Base-by-base conservation (phyloP, 1,284 basidiomycete genomes). In the Cystobasidium pallidum region DNA sequence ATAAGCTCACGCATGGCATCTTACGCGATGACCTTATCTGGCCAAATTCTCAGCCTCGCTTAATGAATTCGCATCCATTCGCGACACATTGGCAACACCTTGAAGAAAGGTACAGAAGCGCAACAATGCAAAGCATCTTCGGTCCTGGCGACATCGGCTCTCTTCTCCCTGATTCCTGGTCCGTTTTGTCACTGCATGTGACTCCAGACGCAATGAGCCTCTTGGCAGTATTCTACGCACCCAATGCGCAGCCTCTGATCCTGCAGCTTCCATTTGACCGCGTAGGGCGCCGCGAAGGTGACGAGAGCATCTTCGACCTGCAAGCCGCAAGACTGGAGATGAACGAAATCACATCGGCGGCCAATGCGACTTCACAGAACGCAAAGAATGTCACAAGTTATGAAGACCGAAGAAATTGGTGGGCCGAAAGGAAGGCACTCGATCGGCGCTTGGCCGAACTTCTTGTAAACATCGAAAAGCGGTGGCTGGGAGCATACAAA, bases 401-500 rank as follows among this genome's bases (percentile, higher is more conserved):
- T 70, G 84, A 86, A n/a, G 90, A 86, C 0, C 83, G 86, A 70
- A 83, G 85, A 1, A 84, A 84, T 1, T 98, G 95, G 95, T 99
- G 95, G 95, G 87, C 86, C 45, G 85, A 88, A 64, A 85, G 93
- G 13, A 83, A 85, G 52, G 85, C 85, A 32, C 84, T 99, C 34
- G 94, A 99, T 79, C 84, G 83, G 59, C 85, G 92, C 32, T 80
- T 99, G 78, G 84, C 87, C 61, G 86, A 88, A 41, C 82, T 99
- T 10, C 82, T 97, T 32, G 87, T 88, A 74, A 91, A 88, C 74
- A 89, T 99, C 43, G 95, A 99, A 80, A 92, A 91, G 78, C 92
- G 90, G 77, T 99, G 96, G 96, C 84, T 99, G 2, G 95, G 96
- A 1, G 93, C 90, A 26, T 98, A 97, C 86, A 98, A 98, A 86